Conservation (phyloP, 2,329 filamentous ascomycete species). For the Neospermospora avenae region DNA sequence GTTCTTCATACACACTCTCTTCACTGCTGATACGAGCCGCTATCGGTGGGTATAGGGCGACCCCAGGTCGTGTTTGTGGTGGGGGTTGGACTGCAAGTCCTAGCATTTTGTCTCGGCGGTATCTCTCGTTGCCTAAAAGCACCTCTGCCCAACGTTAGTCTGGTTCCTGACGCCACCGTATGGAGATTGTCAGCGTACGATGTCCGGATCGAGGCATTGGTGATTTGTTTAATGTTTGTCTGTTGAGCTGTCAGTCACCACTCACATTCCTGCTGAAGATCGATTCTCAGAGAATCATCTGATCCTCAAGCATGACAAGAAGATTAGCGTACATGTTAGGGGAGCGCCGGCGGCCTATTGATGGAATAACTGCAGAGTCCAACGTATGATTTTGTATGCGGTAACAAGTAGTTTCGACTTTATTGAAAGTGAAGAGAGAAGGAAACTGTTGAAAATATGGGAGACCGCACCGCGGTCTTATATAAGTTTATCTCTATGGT, state of each 20-base stretch:
- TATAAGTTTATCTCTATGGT: neutral
- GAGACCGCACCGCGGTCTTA: constrained; percentile 1
- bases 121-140: constrained; percentile 8
- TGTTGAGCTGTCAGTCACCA: neutral
- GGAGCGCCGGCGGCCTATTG: neutral
- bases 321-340: neutral
- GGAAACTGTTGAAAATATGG: neutral
- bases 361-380: neutral
- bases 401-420: neutral
- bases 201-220: constrained; percentile 5
- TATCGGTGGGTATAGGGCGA: constrained; percentile 30
- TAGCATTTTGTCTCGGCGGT: constrained; percentile 19
- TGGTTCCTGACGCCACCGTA: neutral
- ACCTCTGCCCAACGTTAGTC: neutral
- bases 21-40: constrained; percentile 29
- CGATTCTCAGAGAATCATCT: neutral
- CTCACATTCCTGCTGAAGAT: neutral
- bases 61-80: constrained; percentile 23
- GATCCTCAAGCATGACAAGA: neutral
- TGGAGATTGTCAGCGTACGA: neutral
- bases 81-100: constrained; percentile 32
- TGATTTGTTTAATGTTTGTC: neutral
- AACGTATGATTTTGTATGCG: neutral
- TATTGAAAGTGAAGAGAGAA: neutral
- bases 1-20: constrained; percentile 27